Base-by-base conservation (phyloP, 306 rosid species). In the Casuarina glauca region DNA sequence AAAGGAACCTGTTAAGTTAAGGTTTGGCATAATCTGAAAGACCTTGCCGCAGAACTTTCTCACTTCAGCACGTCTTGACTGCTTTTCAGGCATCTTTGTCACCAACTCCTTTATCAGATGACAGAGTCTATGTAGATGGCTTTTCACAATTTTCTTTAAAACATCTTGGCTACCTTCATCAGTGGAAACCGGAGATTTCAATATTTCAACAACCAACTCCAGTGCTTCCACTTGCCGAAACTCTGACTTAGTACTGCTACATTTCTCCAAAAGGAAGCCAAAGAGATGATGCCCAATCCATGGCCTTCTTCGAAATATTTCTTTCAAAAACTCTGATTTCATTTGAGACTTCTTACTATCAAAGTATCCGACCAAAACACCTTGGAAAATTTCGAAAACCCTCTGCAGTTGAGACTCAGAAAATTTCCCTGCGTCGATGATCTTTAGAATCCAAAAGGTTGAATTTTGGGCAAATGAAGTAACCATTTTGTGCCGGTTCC, bases 381-480 rank as follows among this genome's bases (percentile, higher is more conserved):
- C 82, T 45, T 54, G 81, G 54, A 93, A 95, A 72, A 96, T 84
- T 61, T 85, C 85, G 58, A 86, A 74, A 76, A 91, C 81, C 78
- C 79, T 79, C 76, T 82, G 93, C 72, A 91, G 84, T 76, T 90
- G 89, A 1, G 88, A 54, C 76, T 80, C 81, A 0, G 83, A 68
- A 70, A 93, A 83, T 19, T 87, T 90, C 85, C 88, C 86, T 20
- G 93, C 86, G 79, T 96, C 96, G 10, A 90, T 79, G 73, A 91
- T 87, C 90, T 91, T 93, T 75, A 96, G 78, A 77, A 93, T 79
- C 98, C 98, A 96, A 78, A 87, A 96, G 63, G 96, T 85, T 67
- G 99, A 91, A 70, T 80, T 89, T 86, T 91, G 90, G 68, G 91
- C 91, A 78, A 96, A 89, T 57, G 91, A 86, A 75, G 77, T 49